Percentiles rank a stretch among this genome's conserved stretches.
phyloP scores from a whole-genome alignment of 305 asterid species.

The Fraxinus velutina region DNA sequence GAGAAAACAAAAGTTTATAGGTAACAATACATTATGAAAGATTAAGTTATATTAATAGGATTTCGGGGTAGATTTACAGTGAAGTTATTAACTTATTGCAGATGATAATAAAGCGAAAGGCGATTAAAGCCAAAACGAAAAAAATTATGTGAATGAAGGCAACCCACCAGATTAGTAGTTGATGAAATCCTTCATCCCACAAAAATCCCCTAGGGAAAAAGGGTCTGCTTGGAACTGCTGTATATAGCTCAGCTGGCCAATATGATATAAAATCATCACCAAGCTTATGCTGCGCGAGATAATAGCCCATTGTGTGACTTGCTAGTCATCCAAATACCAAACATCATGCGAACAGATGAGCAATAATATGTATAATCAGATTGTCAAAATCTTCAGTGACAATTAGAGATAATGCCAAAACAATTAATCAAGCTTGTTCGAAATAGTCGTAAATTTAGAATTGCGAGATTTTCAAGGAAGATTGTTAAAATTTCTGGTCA shows the following conservation, averaged over 20 bases:
- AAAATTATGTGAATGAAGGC: slow-evolving; percentile 16
- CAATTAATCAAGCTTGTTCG: background rate
- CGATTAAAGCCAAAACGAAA: background rate
- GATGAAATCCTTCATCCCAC: slow-evolving; percentile 99
- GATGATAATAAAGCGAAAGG: background rate
- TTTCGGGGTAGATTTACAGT: background rate
- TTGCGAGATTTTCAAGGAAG: background rate
- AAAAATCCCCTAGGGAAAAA: slow-evolving; percentile 94
- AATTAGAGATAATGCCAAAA: background rate
- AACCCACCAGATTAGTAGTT: slow-evolving; percentile 77
- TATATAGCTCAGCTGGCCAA: slow-evolving; percentile 97
- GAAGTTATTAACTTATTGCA: background rate
- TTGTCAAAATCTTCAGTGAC: background rate
- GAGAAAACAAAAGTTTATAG: slow-evolving; percentile 20
- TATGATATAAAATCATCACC: slow-evolving; percentile 56
- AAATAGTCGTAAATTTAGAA: background rate
- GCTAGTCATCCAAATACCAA: slow-evolving; percentile 35
- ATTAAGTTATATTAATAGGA: background rate
- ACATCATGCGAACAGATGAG: slow-evolving; percentile 15
- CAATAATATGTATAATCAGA: background rate
- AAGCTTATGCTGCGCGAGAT: slow-evolving; percentile 54
- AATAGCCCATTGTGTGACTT: slow-evolving; percentile 39
- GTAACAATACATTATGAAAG: slow-evolving; percentile 9
- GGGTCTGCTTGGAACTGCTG: slow-evolving; percentile 98
- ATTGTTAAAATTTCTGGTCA: background rate